Conservation (phyloP, 2,329 filamentous ascomycete genomes). For the Parastagonospora nodorum region DNA sequence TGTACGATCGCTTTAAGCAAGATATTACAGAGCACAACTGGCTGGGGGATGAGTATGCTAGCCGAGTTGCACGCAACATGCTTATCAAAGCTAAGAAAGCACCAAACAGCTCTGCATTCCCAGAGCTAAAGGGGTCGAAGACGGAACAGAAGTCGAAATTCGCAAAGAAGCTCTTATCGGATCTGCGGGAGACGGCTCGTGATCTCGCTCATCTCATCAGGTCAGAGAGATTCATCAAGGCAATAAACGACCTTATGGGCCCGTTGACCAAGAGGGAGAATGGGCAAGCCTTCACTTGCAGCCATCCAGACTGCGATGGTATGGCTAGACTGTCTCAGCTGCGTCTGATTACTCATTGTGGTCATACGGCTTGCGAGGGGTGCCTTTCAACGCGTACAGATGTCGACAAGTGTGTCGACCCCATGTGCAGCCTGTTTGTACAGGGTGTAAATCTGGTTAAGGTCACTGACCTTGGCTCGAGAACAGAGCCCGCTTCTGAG, state of each 20-base stretch:
- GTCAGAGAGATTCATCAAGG: slow-evolving; percentile 29
- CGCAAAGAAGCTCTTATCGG: slow-evolving; percentile 24
- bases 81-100: slow-evolving; percentile 12
- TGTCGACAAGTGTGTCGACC: slow-evolving; percentile 25
- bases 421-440: slow-evolving; percentile 23
- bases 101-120: slow-evolving; percentile 3
- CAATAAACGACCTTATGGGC: slow-evolving; percentile 16
- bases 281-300: slow-evolving; percentile 12
- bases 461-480: slow-evolving; percentile 22
- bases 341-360: slow-evolving; percentile 29
- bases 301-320: slow-evolving; percentile 19
- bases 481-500: slow-evolving; percentile 20
- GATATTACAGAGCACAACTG: slow-evolving; percentile 20
- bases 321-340: slow-evolving; percentile 9
- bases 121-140: slow-evolving; percentile 7
- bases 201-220: slow-evolving; percentile 25
- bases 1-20: slow-evolving; percentile 23
- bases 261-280: neutral
- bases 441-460: slow-evolving; percentile 25
- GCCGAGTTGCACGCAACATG: slow-evolving; percentile 4
- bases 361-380: slow-evolving; percentile 29
- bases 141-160: slow-evolving; percentile 5
- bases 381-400: slow-evolving; percentile 30
- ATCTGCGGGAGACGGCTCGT: slow-evolving; percentile 20
- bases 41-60: slow-evolving; percentile 30